Conservation (phyloP, 2,329 filamentous ascomycete genomes). For the Tothia fuscella region DNA sequence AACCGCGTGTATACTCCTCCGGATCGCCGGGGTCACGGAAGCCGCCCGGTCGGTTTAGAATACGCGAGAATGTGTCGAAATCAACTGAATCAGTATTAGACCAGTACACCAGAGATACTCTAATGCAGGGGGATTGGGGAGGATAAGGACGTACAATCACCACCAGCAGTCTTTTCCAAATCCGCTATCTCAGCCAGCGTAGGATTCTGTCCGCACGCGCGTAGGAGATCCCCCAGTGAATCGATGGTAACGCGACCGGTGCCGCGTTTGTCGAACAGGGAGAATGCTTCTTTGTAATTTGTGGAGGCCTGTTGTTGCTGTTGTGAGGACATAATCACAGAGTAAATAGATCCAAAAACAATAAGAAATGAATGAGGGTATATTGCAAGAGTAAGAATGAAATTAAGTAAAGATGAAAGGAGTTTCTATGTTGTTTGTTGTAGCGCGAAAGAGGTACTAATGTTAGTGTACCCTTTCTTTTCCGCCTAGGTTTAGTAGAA, state of each 20-base stretch:
- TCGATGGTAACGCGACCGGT: slow-evolving; percentile 82
- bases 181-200: slow-evolving; percentile 87
- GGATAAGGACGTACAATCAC: slow-evolving; percentile 65
- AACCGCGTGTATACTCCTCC: slow-evolving; percentile 95
- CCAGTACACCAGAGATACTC: too few species aligned
- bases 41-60: slow-evolving; percentile 92
- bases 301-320: slow-evolving; percentile 51
- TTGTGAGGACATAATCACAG: slow-evolving; percentile 12
- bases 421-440: neutral
- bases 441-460: neutral
- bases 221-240: slow-evolving; percentile 81
- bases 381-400: neutral
- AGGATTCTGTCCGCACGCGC: slow-evolving; percentile 95
- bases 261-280: slow-evolving; percentile 98
- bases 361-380: neutral
- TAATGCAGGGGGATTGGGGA: too few species aligned
- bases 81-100: slow-evolving; percentile 70
- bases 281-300: slow-evolving; percentile 99
- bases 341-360: neutral
- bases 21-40: slow-evolving; percentile 98
- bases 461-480: neutral
- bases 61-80: slow-evolving; percentile 92
- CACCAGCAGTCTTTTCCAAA: slow-evolving; percentile 77
- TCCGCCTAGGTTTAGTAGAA: neutral
- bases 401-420: neutral